Evolutionary conservation across 139 green algal species (phyloP).

Genomic region (Chlorella sp.): DNA sequence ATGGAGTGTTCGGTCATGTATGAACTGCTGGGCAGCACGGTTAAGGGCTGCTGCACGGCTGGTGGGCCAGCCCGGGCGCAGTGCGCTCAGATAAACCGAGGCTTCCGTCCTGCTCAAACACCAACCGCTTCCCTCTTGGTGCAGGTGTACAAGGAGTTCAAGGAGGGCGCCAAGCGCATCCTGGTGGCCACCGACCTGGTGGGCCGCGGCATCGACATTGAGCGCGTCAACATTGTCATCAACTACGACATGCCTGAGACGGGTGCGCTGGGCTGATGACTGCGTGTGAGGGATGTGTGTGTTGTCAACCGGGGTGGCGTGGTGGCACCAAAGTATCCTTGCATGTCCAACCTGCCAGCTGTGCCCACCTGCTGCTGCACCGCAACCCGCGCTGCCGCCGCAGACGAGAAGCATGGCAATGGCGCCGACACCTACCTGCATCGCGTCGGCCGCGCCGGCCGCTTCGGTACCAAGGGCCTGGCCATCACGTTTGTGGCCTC

Average conservation of each 20-base stretch:
- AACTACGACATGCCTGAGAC: conserved; percentile 99
- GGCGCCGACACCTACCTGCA: conserved; percentile 99
- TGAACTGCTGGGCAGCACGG: not conserved
- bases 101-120: not conserved
- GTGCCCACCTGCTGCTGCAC: not conserved
- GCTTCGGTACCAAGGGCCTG: conserved; percentile 99
- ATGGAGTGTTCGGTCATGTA: too few species aligned
- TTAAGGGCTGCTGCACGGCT: not conserved
- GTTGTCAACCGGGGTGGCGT: not conserved
- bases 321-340: not conserved
- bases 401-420: conserved; percentile 84
- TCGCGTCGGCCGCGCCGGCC: conserved; percentile 93
- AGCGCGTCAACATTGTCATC: conserved; percentile 99
- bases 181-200: conserved; percentile 99
- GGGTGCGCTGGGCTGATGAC: not conserved
- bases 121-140: not conserved
- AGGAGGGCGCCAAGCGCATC: conserved; percentile 94
- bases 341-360: not conserved
- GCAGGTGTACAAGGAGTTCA: conserved; percentile 94
- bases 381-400: not conserved
- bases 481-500: conserved; percentile 98
- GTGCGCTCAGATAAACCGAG: not conserved
- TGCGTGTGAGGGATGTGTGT: not conserved
- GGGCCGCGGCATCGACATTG: conserved; percentile 98
- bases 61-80: not conserved